phyloP scores from a whole-genome alignment of 2,329 filamentous ascomycete species.

The Byssochlamys sp. region DNA sequence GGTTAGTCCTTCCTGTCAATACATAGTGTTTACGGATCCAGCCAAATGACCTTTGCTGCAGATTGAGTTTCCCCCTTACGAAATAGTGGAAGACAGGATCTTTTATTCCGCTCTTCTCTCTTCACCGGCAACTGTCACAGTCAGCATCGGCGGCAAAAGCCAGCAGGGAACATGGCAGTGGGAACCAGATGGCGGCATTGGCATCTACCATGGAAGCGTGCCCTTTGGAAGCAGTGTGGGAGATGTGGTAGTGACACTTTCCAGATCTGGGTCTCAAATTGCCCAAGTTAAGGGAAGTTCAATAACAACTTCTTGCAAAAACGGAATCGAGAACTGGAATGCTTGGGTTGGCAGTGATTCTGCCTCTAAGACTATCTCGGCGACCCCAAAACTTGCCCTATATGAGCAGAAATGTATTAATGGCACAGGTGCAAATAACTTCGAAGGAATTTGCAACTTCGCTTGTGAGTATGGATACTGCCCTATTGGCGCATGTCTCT shows the following conservation, averaged over 20 bases:
- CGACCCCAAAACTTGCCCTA: slow-evolving; percentile 3
- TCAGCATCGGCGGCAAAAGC: background rate
- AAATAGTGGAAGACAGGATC: background rate
- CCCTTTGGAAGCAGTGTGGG: background rate
- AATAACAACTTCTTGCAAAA: background rate
- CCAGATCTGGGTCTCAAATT: background rate
- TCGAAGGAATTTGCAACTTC: slow-evolving; percentile 16
- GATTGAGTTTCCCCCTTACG: background rate
- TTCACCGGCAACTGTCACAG: background rate
- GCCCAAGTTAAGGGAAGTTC: background rate
- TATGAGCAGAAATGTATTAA: slow-evolving; percentile 12
- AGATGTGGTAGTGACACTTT: background rate
- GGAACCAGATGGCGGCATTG: background rate
- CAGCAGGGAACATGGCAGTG: background rate
- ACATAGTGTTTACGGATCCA: background rate
- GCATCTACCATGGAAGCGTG: background rate
- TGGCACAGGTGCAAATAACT: slow-evolving; percentile 8
- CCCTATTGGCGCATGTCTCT: slow-evolving; percentile 15
- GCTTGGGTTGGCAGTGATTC: background rate
- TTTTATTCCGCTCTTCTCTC: background rate
- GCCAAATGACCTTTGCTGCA: background rate
- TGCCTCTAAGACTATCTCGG: background rate
- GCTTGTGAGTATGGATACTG: slow-evolving; percentile 20
- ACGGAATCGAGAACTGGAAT: background rate
- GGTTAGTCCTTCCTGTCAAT: background rate